A percentile compares a stretch with the other conserved stretches of the same genome.
phyloP scores from a whole-genome alignment of 352 stramenopile genomes.

The Bremia lactucae region DNA sequence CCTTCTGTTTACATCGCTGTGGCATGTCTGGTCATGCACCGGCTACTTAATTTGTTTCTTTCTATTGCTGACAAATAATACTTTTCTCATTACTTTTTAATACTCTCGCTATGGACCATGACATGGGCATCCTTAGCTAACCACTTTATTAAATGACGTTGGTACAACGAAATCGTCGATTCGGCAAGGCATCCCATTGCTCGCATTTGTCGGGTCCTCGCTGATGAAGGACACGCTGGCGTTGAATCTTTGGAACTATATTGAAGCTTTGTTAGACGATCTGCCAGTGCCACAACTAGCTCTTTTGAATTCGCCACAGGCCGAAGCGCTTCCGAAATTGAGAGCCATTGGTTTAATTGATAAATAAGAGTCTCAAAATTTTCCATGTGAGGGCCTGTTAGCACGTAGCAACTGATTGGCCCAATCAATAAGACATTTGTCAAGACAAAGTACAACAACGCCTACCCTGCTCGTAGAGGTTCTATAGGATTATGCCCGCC shows the following conservation, averaged over 20 bases:
- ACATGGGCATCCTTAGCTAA: conserved; percentile 6
- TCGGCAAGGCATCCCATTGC: conserved; percentile 23
- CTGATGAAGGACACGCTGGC: not conserved
- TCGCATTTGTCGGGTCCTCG: conserved; percentile 11
- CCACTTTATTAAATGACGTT: conserved; percentile 29
- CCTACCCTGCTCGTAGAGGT: conserved; percentile 48
- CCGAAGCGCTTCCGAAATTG: conserved; percentile 8
- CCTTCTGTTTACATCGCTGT: conserved; percentile 5
- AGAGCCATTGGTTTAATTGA: conserved; percentile 10
- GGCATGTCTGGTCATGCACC: conserved; percentile 5
- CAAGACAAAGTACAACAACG: not conserved
- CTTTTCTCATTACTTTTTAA: not conserved
- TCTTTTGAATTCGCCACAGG: conserved; percentile 7
- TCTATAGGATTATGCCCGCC: conserved; percentile 75
- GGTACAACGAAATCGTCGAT: conserved; percentile 18
- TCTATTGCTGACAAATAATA: conserved; percentile 23
- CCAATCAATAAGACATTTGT: not conserved
- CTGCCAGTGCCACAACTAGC: conserved; percentile 14
- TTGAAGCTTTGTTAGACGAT: conserved; percentile 8
- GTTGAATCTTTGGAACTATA: not conserved
- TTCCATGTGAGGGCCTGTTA: conserved; percentile 52
- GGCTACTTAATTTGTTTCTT: conserved; percentile 6
- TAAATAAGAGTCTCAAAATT: conserved; percentile 57
- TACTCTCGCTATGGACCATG: not conserved
- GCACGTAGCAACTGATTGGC: conserved; percentile 39